phyloP scores from a whole-genome alignment of 257 asterid species.

The Plantago major region DNA sequence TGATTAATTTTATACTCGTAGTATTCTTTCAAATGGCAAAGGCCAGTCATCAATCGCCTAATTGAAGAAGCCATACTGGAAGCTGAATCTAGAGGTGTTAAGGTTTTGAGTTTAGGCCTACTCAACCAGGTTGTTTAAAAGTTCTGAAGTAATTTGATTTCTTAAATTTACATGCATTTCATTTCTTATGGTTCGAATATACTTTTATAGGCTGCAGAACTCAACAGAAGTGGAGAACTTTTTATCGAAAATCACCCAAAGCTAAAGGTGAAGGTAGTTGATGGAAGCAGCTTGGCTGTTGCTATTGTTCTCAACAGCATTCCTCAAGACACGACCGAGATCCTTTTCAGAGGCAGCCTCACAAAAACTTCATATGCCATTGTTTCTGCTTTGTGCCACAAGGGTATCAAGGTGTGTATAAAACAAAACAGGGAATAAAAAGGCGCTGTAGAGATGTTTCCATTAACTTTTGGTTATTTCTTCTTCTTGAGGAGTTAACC shows the following conservation, averaged over 20 bases:
- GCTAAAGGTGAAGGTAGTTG: conserved; percentile 46
- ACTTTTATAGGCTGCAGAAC: conserved; percentile 46
- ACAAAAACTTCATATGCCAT: conserved; percentile 53
- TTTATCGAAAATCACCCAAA: conserved; percentile 46
- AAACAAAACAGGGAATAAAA: background rate
- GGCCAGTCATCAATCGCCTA: conserved; percentile 37
- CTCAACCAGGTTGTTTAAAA: conserved; percentile 51
- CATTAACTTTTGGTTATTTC: background rate
- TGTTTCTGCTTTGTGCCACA: conserved; percentile 43
- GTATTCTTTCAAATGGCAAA: conserved; percentile 56
- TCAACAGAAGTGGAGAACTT: conserved; percentile 46
- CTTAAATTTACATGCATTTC: background rate
- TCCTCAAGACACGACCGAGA: conserved; percentile 54
- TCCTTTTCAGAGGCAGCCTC: conserved; percentile 53
- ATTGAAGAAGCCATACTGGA: conserved; percentile 67
- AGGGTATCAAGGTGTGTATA: conserved; percentile 48
- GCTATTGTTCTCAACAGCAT: conserved; percentile 65
- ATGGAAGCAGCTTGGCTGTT: conserved; percentile 77
- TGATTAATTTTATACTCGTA: conserved; percentile 7
- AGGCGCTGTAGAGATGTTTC: background rate
- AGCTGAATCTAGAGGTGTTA: conserved; percentile 59
- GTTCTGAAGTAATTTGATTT: background rate
- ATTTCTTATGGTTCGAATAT: background rate
- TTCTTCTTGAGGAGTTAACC: background rate
- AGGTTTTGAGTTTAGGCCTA: conserved; percentile 69